Percentiles rank a stretch among this genome's conserved stretches.
Conservation (phyloP, 1,139 yeast genomes). For the Eremothecium coryli region DNA sequence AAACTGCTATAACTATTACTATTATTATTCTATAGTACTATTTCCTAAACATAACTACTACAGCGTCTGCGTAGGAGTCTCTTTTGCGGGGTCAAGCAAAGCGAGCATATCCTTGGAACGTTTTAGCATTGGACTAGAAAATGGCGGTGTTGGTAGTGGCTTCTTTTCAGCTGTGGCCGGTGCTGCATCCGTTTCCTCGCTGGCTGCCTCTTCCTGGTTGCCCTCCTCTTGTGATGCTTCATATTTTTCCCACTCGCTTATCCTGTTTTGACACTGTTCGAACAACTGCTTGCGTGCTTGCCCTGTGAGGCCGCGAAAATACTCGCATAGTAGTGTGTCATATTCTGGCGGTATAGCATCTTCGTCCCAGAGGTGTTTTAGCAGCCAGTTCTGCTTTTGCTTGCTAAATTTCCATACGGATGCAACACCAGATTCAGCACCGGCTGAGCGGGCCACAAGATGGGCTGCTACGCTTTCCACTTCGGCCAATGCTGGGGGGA, state of each 20-base stretch:
- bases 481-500: conserved; percentile 6
- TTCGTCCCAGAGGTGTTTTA: conserved; percentile 53
- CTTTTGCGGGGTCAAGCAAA: too few species aligned
- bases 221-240: conserved; percentile 16
- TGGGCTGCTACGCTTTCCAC: conserved; percentile 6
- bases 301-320: conserved; percentile 66
- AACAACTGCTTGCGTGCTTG: conserved; percentile 51
- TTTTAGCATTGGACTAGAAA: too few species aligned
- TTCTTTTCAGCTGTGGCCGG: too few species aligned
- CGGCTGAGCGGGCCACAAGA: conserved; percentile 1
- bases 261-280: conserved; percentile 33
- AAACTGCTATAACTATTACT: too few species aligned
- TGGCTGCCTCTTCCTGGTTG: too few species aligned
- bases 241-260: conserved; percentile 28
- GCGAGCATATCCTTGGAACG: too few species aligned
- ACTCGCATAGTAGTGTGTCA: conserved; percentile 36
- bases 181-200: too few species aligned
- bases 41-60: too few species aligned
- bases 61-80: too few species aligned
- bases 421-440: conserved; percentile 15
- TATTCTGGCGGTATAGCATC: conserved; percentile 50
- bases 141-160: too few species aligned
- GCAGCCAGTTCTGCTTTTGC: conserved; percentile 88
- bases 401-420: conserved; percentile 80
- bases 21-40: too few species aligned